Conservation (phyloP, 2,329 filamentous ascomycete genomes). For the Berkeleyomyces rouxiae region DNA sequence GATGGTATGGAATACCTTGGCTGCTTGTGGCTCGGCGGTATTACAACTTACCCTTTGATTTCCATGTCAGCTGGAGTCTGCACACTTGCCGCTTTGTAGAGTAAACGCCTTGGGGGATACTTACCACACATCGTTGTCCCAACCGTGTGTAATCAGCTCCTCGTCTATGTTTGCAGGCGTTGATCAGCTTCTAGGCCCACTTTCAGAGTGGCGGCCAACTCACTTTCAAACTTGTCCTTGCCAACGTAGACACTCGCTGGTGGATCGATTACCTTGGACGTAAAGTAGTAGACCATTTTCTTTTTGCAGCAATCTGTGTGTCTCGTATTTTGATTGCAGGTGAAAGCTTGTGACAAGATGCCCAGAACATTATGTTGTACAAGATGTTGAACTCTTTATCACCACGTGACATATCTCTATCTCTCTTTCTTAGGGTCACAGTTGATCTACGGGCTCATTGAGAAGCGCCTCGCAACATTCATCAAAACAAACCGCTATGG, state of each 20-base stretch:
- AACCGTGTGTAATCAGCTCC: constrained; percentile 84
- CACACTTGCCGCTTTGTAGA: not conserved
- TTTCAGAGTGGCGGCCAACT: constrained; percentile 19
- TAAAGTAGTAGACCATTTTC: constrained; percentile 96
- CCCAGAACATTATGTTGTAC: not conserved
- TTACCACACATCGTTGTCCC: constrained; percentile 91
- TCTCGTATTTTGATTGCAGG: not conserved
- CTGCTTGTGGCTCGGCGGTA: not conserved
- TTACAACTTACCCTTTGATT: not conserved
- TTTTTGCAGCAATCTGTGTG: constrained; percentile 10
- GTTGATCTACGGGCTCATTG: not conserved
- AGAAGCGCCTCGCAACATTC: not conserved
- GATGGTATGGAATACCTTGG: no score
- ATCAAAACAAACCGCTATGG: not conserved
- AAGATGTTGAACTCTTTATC: constrained; percentile 1
- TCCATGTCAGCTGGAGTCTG: not conserved
- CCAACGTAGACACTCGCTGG: constrained; percentile 85
- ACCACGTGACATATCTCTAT: not conserved
- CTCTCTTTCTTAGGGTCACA: not conserved
- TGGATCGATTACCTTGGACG: constrained; percentile 66
- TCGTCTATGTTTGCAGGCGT: constrained; percentile 47
- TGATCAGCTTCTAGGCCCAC: not conserved
- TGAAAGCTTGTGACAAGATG: not conserved
- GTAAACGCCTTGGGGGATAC: constrained; percentile 15
- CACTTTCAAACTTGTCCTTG: constrained; percentile 99